Evolutionary conservation across 305 asterid genomes (phyloP).

Genomic region (Withania somnifera): DNA sequence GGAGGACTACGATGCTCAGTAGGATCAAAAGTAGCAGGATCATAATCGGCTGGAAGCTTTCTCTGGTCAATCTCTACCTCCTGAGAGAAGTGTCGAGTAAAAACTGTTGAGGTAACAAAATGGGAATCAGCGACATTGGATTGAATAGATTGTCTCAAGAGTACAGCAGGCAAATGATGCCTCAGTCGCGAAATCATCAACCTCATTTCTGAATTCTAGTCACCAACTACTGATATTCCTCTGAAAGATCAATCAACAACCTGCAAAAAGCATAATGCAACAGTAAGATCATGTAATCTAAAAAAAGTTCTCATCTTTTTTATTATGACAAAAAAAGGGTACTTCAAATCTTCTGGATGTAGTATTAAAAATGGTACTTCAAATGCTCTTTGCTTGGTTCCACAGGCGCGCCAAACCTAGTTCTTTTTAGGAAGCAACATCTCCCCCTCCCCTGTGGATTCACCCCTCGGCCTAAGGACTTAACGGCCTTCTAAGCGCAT

Average conservation of each 20-base stretch:
- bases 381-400: not conserved
- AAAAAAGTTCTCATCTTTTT: not conserved
- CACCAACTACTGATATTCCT: constrained; percentile 4
- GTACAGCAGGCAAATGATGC: constrained; percentile 27
- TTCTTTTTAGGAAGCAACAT: not conserved
- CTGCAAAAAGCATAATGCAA: not conserved
- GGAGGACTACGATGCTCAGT: constrained; percentile 79
- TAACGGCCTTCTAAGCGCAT: not conserved
- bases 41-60: constrained; percentile 75
- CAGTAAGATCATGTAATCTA: not conserved
- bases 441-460: not conserved
- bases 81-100: constrained; percentile 28
- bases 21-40: constrained; percentile 58
- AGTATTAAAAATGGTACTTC: not conserved
- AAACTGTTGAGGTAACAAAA: constrained; percentile 22
- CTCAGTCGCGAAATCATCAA: constrained; percentile 32
- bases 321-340: too few species aligned
- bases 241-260: not conserved
- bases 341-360: too few species aligned
- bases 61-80: constrained; percentile 58
- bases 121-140: constrained; percentile 10
- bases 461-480: not conserved
- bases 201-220: constrained; percentile 31
- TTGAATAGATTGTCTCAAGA: constrained; percentile 10
- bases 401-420: not conserved